Base-by-base conservation (phyloP, 352 stramenopile species). In the Phytopythium chamaehyphon region DNA sequence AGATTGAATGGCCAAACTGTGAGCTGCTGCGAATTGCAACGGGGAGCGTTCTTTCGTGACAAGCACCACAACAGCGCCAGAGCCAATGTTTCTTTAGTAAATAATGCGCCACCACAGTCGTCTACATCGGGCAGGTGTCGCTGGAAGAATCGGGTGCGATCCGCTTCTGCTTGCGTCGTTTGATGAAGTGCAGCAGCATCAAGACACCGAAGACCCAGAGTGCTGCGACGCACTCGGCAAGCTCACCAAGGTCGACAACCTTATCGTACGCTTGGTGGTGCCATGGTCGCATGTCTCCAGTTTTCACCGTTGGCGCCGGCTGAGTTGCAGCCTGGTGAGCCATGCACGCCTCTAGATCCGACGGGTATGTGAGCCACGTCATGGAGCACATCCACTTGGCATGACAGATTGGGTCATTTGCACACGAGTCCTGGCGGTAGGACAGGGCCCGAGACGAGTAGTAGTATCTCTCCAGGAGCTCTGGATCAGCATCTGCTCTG, bases 391-490 rank as follows among this genome's bases (percentile, higher is more conserved):
- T 45, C 44, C 74, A 83, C 35, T 83, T 48, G 6, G 78, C 77
- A 43, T 74, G 75, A 47, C 83, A 93, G 2, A 57, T 37, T 15
- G 43, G n/a, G 21, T 66, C 63, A 5, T 51, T 42, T 5, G 54
- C 36, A 42, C 82, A 92, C 16, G 74, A 56, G 9, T 68, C 53
- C 9, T 73, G 50, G 12, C 66, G 55, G 21, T 72, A 66, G 21
- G 78, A 83, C 54, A 78, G 71, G 33, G 75, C 79, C 65, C 87
- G 87, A 43, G 81, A 83, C 63, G 88, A 85, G 61, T 71, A 84
- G 54, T 91, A 87, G 61, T 91, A 91, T 23, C 67, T 58, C 24
- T 86, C 65, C 19, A 88, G 48, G 15, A 90, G 62, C 10, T 59
- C 36, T 14, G 64, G 35, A 26, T 86, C 63, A 2, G 53, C 54